Conservation (phyloP, 2,329 filamentous ascomycete genomes). For the Zymoseptoria tritici region DNA sequence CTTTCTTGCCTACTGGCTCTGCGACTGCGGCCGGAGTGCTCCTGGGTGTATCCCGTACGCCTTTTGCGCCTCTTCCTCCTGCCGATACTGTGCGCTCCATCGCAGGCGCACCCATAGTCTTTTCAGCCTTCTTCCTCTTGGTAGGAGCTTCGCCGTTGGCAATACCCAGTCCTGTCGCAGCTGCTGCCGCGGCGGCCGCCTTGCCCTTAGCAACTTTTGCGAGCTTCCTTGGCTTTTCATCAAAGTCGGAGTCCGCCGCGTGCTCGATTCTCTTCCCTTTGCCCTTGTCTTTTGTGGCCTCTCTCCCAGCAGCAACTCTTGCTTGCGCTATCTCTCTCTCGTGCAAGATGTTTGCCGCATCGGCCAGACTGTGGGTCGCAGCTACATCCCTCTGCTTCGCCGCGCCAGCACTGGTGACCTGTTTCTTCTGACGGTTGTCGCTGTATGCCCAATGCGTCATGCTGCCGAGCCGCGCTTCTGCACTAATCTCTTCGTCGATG, state of each 20-base stretch:
- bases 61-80: conserved; percentile 24
- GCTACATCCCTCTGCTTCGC: conserved; percentile 71
- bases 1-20: conserved; percentile 62
- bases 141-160: conserved; percentile 57
- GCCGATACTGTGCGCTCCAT: conserved; percentile 64
- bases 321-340: conserved; percentile 73
- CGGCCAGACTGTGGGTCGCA: conserved; percentile 58
- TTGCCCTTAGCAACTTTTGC: conserved; percentile 55
- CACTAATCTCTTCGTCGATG: conserved; percentile 82
- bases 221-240: conserved; percentile 63
- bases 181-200: conserved; percentile 48
- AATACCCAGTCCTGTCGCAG: conserved; percentile 48
- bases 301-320: conserved; percentile 71
- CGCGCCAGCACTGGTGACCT: conserved; percentile 52
- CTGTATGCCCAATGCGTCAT: conserved; percentile 92
- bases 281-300: conserved; percentile 60
- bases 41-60: conserved; percentile 52
- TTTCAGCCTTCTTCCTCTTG: conserved; percentile 75
- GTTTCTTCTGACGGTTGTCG: conserved; percentile 59
- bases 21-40: conserved; percentile 58
- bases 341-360: conserved; percentile 66
- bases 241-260: conserved; percentile 65
- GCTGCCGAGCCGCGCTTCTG: conserved; percentile 89
- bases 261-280: conserved; percentile 58
- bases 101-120: conserved; percentile 38